Base-by-base conservation (phyloP, 805 yeast species). In the Candida silvicultrix region DNA sequence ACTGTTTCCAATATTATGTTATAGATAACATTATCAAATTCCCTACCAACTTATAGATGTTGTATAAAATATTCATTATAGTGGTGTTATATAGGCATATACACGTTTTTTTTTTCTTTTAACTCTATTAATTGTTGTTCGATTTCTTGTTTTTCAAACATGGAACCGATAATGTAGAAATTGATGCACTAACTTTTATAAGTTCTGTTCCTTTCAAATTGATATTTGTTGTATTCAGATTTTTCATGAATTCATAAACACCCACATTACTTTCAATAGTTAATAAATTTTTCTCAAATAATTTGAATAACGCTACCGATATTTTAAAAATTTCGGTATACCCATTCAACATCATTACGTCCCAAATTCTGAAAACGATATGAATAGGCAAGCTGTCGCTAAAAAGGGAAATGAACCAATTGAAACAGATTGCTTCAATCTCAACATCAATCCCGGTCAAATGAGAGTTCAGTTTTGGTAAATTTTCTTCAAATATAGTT, bases 1-100 rank as follows among this genome's bases (percentile, higher is more conserved):
- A 86, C 60, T 76, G 85, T 50, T 74, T 86, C 63, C 95, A 86
- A 61, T 79, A 83, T 54, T 72, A 81, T 40, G 74, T 85, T 51
- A 77, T 85, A 36, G 95, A 86, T 58, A 84, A 80, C 57, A 79
- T 86, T 48, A 85, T 86, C 55, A 84, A 81, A 56, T 70, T 79
- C 53, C 84, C 74, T 11, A 48, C 50, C 23, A 34, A 49, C 18
- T 28, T 44, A 21, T 42, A n/a, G 9, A 23, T 23, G 25, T 23
- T 23, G 25, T 9, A 23, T 23, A 19, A 32, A 19, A n/a, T 32
- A 19, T 32, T 15, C 10, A 14, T 32, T 18, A 32, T 32, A 16
- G 18, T 12, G 5, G 15, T 12, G 4, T 32, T 32, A 12, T 32
- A 32, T 32, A 6, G 6, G n/a, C 9, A 23, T 23, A 23, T 23